These are phyloP conservation scores for Urostyla sp. DNA, from an alignment of 73 alveolate species.

Conservation along the genomic window DNA sequence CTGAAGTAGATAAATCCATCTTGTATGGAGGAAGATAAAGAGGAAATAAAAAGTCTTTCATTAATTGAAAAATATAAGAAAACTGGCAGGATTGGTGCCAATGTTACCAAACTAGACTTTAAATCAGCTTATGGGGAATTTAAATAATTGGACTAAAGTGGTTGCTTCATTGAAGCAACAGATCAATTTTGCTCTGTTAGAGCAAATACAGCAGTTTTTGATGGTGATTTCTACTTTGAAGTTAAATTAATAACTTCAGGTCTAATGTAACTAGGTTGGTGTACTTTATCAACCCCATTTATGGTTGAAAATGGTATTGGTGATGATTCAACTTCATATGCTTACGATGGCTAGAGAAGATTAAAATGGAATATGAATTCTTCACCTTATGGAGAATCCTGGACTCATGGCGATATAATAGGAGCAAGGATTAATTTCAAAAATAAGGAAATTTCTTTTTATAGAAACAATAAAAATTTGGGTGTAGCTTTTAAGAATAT, in stretches of 20 bases:
- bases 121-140: not conserved
- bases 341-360: slow-evolving; percentile 81
- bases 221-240: slow-evolving; percentile 84
- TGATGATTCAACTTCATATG: slow-evolving; percentile 72
- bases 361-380: slow-evolving; percentile 70
- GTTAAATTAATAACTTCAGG: slow-evolving; percentile 75
- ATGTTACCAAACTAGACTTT: not conserved
- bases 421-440: slow-evolving; percentile 81
- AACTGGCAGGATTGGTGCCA: slow-evolving; percentile 49
- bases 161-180: slow-evolving; percentile 28
- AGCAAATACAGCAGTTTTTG: slow-evolving; percentile 75
- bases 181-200: slow-evolving; percentile 46
- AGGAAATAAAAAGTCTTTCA: not conserved
- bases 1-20: not conserved
- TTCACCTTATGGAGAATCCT: slow-evolving; percentile 69
- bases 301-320: slow-evolving; percentile 74
- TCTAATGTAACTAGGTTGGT: slow-evolving; percentile 82
- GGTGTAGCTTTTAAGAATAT: slow-evolving; percentile 77
- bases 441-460: slow-evolving; percentile 67
- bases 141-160: not conserved
- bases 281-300: slow-evolving; percentile 72
- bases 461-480: slow-evolving; percentile 67
- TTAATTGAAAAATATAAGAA: slow-evolving; percentile 23
- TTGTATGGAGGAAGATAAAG: slow-evolving; percentile 5
- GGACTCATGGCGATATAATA: slow-evolving; percentile 84